phyloP scores from a whole-genome alignment of 1,284 basidiomycete species.

The Cryptococcus depauperatus region DNA sequence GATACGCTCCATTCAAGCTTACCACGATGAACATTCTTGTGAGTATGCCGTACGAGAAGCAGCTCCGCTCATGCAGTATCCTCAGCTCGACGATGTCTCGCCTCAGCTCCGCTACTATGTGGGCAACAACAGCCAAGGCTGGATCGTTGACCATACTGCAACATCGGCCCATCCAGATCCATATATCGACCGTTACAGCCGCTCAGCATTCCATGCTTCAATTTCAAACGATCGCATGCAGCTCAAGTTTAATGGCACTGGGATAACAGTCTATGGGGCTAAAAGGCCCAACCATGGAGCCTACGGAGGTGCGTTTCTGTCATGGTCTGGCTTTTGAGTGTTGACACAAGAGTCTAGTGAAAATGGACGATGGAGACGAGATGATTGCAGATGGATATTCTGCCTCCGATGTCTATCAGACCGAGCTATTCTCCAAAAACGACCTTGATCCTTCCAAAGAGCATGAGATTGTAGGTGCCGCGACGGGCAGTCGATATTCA shows the following conservation, averaged over 20 bases:
- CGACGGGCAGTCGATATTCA: background rate
- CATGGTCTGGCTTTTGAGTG: background rate
- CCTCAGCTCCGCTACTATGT: slow-evolving; percentile 12
- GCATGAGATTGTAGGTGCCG: slow-evolving; percentile 16
- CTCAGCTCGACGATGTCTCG: slow-evolving; percentile 16
- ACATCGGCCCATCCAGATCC: background rate
- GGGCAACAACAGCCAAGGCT: slow-evolving; percentile 1
- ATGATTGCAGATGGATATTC: slow-evolving; percentile 6
- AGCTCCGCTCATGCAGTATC: background rate
- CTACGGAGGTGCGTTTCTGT: background rate
- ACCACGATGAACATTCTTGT: background rate
- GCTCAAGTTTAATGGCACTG: background rate
- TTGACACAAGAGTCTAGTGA: slow-evolving; percentile 1
- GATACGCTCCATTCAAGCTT: too few relatives aligned
- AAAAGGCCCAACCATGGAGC: background rate
- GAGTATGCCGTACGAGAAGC: background rate
- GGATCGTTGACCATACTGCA: slow-evolving; percentile 6
- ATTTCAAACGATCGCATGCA: background rate
- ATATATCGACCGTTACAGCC: background rate
- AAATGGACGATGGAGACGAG: slow-evolving; percentile 11
- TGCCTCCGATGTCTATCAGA: slow-evolving; percentile 1
- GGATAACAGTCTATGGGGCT: background rate
- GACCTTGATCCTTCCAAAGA: slow-evolving; percentile 6
- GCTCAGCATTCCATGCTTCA: background rate
- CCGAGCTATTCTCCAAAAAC: slow-evolving; percentile 5